Evolutionary conservation across 176 grass and related monocot species (phyloP).

Genomic region (Thalia dealbata): DNA sequence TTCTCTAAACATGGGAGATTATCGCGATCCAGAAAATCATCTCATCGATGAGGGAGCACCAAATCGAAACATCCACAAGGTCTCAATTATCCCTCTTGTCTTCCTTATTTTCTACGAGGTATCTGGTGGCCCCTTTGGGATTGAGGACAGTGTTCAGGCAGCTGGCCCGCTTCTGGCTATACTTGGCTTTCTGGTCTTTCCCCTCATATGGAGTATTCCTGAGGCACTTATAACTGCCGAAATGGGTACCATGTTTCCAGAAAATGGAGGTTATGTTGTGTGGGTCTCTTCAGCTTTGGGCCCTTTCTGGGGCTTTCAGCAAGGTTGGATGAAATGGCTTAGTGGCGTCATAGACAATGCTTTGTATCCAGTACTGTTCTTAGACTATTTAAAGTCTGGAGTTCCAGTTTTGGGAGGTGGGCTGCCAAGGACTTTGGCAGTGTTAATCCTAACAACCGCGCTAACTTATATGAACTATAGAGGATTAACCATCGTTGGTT

Average conservation of each 20-base stretch:
- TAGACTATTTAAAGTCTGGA: slow-evolving; percentile 28
- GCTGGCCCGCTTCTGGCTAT: slow-evolving; percentile 36
- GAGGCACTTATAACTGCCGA: slow-evolving; percentile 38
- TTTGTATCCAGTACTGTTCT: slow-evolving; percentile 25
- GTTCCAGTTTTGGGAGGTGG: slow-evolving; percentile 19
- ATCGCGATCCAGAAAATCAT: background rate
- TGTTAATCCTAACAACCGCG: slow-evolving; percentile 23
- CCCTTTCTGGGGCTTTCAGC: slow-evolving; percentile 31
- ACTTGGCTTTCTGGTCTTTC: slow-evolving; percentile 34
- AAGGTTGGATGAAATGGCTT: slow-evolving; percentile 44
- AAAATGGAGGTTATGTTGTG: slow-evolving; percentile 36
- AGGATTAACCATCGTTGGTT: slow-evolving; percentile 34
- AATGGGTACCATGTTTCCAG: slow-evolving; percentile 28
- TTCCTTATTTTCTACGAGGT: slow-evolving; percentile 50
- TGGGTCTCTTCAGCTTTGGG: slow-evolving; percentile 41
- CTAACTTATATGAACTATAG: slow-evolving; percentile 34
- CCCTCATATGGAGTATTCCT: slow-evolving; percentile 35
- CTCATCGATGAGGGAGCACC: background rate
- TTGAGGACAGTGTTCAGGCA: slow-evolving; percentile 21
- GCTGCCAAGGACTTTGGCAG: slow-evolving; percentile 1
- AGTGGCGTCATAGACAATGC: slow-evolving; percentile 43
- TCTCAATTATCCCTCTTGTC: slow-evolving; percentile 28
- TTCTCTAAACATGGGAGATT: slow-evolving; percentile 1
- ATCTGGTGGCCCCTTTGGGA: slow-evolving; percentile 35
- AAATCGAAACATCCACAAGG: slow-evolving; percentile 7